These are phyloP conservation scores for Candida berthetii DNA, from an alignment of 805 yeast species.

Conservation along the genomic window DNA sequence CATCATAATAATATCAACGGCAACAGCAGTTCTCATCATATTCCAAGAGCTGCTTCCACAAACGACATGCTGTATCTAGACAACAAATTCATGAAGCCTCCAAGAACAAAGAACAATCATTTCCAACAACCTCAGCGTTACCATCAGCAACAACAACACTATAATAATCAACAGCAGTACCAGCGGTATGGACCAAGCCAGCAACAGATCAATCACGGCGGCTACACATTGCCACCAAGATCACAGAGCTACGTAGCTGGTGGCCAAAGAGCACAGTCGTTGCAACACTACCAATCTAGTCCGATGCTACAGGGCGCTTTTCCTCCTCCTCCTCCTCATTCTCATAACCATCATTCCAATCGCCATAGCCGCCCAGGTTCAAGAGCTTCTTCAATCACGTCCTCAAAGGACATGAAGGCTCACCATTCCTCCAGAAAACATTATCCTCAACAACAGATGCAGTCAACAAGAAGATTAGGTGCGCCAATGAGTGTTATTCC, in stretches of 20 bases:
- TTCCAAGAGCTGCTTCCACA: conserved; percentile 17
- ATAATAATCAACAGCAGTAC: too few species aligned
- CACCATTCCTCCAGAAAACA: conserved; percentile 5
- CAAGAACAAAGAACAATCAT: conserved; percentile 5
- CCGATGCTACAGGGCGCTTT: too few species aligned
- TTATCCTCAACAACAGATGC: conserved; percentile 5
- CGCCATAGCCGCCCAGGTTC: too few species aligned
- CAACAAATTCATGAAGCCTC: conserved; percentile 10
- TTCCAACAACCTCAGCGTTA: not conserved
- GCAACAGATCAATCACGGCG: too few species aligned
- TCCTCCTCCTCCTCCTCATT: not conserved
- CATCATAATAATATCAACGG: not conserved
- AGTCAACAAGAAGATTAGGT: not conserved
- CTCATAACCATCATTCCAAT: not conserved
- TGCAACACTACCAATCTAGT: not conserved
- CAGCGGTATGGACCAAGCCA: too few species aligned
- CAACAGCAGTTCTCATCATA: not conserved
- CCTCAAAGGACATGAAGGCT: not conserved
- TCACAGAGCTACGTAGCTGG: too few species aligned
- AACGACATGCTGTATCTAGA: conserved; percentile 14
- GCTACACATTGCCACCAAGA: too few species aligned
- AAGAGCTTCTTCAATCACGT: not conserved
- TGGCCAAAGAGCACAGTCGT: not conserved
- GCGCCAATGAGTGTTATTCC: not conserved
- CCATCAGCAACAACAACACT: not conserved